phyloP scores from a whole-genome alignment of 2,329 filamentous ascomycete species.

The Colletotrichum costaricense region DNA sequence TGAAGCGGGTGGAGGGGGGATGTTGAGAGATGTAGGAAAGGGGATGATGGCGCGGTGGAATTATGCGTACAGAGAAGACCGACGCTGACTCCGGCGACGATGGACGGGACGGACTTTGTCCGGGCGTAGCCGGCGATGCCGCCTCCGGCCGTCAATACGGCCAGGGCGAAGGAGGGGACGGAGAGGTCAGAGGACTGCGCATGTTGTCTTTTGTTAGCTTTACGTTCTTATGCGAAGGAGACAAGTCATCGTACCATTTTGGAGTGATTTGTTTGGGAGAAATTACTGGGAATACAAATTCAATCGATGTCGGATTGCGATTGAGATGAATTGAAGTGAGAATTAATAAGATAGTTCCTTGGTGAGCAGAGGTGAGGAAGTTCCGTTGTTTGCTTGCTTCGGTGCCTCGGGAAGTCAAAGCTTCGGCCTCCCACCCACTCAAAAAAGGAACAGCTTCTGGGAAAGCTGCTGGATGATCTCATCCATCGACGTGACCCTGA shows the following conservation, averaged over 20 bases:
- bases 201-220: slow-evolving; percentile 21
- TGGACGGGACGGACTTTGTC: slow-evolving; percentile 87
- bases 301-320: background rate
- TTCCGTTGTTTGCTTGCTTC: slow-evolving; percentile 1
- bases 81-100: slow-evolving; percentile 86
- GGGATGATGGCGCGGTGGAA: background rate
- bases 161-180: slow-evolving; percentile 81
- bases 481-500: slow-evolving; percentile 24
- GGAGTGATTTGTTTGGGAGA: background rate
- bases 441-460: background rate
- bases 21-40: background rate
- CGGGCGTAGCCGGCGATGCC: slow-evolving; percentile 88
- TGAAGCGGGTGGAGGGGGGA: no score
- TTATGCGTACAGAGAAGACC: slow-evolving; percentile 69
- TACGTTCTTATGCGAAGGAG: background rate
- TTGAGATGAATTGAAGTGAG: background rate
- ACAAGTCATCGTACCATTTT: slow-evolving; percentile 17
- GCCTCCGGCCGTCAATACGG: slow-evolving; percentile 84
- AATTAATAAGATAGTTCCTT: background rate
- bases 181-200: slow-evolving; percentile 52
- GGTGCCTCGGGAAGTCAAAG: slow-evolving; percentile 29
- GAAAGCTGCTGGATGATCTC: slow-evolving; percentile 28
- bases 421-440: slow-evolving; percentile 22
- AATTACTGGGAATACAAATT: background rate
- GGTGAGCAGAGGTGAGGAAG: slow-evolving; percentile 11